phyloP scores from a whole-genome alignment of 164 flowering plant genomes.

The Kingdonia uniflora region DNA sequence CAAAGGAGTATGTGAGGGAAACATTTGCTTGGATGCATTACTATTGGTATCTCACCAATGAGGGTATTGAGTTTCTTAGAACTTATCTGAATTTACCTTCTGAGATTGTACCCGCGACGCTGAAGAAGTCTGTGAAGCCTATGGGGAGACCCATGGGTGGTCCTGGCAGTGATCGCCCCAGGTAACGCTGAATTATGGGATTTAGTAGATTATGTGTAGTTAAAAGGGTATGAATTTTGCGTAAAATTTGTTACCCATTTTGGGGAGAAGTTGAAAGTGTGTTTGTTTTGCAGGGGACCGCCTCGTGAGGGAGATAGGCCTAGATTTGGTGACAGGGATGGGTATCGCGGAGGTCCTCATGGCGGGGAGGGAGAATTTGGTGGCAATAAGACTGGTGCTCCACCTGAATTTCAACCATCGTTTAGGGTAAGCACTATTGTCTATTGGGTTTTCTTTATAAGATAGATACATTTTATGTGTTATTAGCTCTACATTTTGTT shows the following conservation, averaged over 20 bases:
- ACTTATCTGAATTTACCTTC: conserved; percentile 53
- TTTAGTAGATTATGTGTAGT: too few relatives aligned
- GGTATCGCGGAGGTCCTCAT: conserved; percentile 38
- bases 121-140: conserved; percentile 45
- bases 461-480: background rate
- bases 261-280: too few relatives aligned
- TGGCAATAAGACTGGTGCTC: conserved; percentile 47
- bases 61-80: conserved; percentile 49
- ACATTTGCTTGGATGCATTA: conserved; percentile 64
- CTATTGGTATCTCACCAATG: conserved; percentile 57
- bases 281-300: conserved; percentile 33
- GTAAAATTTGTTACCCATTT: too few relatives aligned
- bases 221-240: too few relatives aligned
- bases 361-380: conserved; percentile 35
- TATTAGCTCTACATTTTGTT: too few relatives aligned
- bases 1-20: too few relatives aligned
- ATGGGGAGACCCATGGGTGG: conserved; percentile 45
- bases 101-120: conserved; percentile 50
- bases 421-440: conserved; percentile 41
- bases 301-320: conserved; percentile 38
- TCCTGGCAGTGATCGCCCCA: conserved; percentile 40
- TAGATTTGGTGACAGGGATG: conserved; percentile 40
- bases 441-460: too few relatives aligned
- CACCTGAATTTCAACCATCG: conserved; percentile 48
- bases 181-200: too few relatives aligned